A percentile compares a stretch with the other conserved stretches of the same genome.
Conservation (phyloP, 2,329 filamentous ascomycete species). For the Thelonectria olida region DNA sequence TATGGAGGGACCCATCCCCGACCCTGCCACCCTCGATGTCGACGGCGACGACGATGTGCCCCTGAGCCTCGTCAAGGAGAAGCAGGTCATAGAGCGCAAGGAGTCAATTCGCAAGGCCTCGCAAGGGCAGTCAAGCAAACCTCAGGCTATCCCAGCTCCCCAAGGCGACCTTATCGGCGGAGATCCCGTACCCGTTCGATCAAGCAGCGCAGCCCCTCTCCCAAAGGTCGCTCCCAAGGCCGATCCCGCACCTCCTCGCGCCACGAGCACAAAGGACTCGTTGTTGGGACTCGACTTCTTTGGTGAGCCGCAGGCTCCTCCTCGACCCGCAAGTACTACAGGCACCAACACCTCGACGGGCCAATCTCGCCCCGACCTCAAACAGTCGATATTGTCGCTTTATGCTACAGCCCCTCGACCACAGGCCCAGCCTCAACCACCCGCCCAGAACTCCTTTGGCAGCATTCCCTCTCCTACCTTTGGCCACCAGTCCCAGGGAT, state of each 20-base stretch:
- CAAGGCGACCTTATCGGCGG: slow-evolving; percentile 86
- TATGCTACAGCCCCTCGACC: slow-evolving; percentile 87
- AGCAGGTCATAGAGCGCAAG: slow-evolving; percentile 69
- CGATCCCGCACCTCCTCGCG: slow-evolving; percentile 71
- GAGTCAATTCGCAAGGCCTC: slow-evolving; percentile 70
- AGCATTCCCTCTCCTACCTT: slow-evolving; percentile 68
- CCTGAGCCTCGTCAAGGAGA: slow-evolving; percentile 71
- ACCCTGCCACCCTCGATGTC: slow-evolving; percentile 85
- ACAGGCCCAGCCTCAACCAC: slow-evolving; percentile 63
- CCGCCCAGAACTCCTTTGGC: slow-evolving; percentile 72
- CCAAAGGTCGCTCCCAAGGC: slow-evolving; percentile 67
- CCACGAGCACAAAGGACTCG: slow-evolving; percentile 84
- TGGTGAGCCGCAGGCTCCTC: slow-evolving; percentile 76
- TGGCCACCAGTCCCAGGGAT: slow-evolving; percentile 59
- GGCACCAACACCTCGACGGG: slow-evolving; percentile 67
- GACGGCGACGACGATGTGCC: slow-evolving; percentile 87
- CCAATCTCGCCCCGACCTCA: slow-evolving; percentile 88
- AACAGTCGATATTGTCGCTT: slow-evolving; percentile 95
- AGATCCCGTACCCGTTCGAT: slow-evolving; percentile 72
- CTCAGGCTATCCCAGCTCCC: slow-evolving; percentile 50
- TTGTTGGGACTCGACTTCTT: slow-evolving; percentile 94
- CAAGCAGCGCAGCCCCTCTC: slow-evolving; percentile 78
- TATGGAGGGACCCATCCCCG: slow-evolving; percentile 96
- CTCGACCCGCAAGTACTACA: slow-evolving; percentile 83
- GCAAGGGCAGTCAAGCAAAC: slow-evolving; percentile 52